phyloP scores from a whole-genome alignment of 2,329 filamentous ascomycete species.

The Penicillium sp. region DNA sequence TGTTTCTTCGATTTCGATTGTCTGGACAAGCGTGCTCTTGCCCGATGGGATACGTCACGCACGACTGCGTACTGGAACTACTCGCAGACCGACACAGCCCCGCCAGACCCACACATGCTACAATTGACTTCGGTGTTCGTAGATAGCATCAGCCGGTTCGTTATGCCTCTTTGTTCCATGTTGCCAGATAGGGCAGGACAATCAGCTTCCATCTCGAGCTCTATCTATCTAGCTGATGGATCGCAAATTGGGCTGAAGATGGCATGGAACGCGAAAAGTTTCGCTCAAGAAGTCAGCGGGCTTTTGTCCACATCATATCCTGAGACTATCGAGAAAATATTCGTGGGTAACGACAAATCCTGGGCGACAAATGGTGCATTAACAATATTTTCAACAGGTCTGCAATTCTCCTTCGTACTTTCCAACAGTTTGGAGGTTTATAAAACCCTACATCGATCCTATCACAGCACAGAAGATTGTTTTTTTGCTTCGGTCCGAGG shows the following conservation, averaged over 20 bases:
- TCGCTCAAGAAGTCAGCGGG: constrained; percentile 25
- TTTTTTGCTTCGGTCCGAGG: constrained; percentile 17
- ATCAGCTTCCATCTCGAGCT: constrained; percentile 11
- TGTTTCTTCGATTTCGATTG: constrained; percentile 20
- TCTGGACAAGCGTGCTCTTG: constrained; percentile 11
- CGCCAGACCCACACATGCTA: constrained; percentile 16
- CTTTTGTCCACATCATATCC: constrained; percentile 32
- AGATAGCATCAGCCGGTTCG: constrained; percentile 22
- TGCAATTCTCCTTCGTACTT: constrained; percentile 29
- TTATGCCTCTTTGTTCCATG: constrained; percentile 27
- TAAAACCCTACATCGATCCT: constrained; percentile 28
- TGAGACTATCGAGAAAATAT: constrained; percentile 19
- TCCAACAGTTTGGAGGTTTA: constrained; percentile 23
- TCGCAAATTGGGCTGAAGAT: constrained; percentile 21
- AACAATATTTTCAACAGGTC: constrained; percentile 11
- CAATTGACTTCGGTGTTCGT: constrained; percentile 22
- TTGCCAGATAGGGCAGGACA: constrained; percentile 10
- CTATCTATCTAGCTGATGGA: constrained; percentile 26
- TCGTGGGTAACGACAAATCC: constrained; percentile 10
- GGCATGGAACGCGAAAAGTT: constrained; percentile 22
- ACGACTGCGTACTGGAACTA: not conserved
- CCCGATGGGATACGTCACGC: constrained; percentile 19
- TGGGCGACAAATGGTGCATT: constrained; percentile 8
- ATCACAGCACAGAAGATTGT: constrained; percentile 28
- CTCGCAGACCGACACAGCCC: not conserved